Base-by-base conservation (phyloP, 2,329 filamentous ascomycete species). In the Exophiala viscosa region DNA sequence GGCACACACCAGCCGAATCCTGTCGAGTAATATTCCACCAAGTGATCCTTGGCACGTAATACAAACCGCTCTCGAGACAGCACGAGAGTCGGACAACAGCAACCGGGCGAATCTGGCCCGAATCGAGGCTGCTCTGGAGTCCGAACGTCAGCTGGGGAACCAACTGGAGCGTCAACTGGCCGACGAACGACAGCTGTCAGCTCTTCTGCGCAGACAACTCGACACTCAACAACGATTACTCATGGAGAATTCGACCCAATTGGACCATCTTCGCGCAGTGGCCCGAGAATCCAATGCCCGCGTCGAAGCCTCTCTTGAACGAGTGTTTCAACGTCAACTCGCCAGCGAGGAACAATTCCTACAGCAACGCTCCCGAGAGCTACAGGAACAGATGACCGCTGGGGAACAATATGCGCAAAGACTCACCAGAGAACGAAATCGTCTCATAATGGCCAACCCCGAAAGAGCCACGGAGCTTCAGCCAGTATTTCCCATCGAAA, bases 31-130 rank as follows among this genome's bases (percentile, higher is more conserved):
- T 33, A 53, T 54, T 49, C 57, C 59, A 20, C 35, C 55, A 15
- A 50, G 51, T n/a, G 55, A 63, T 35, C 59, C 61, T 9, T 60
- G 58, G 57, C 51, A 58, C 36, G 54, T 59, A 9, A 59, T 63
- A 38, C 55, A 60, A 41, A 47, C 57, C 9, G 54, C 61, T 3
- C 39, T 62, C 11, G 58, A 52, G 44, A 44, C 54, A n/a, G 57
- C 54, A 17, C 50, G 60, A 32, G 47, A 49, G 23, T 44, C 47
- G 6, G 57, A 54, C n/a, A 48, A 51, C 23, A 34, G 41, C n/a
- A 50, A 51, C 33, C 46, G 39, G 11, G 38, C 54, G 14, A 46
- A 41, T 15, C 48, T 62, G 23, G 45, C 31, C 18, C 57, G 55
- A 13, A 58, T 62, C n/a, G 60, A 62, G 35, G 44, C 48, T 23